Conservation (phyloP, 2,329 filamentous ascomycete species). For the Cladosporium velox region DNA sequence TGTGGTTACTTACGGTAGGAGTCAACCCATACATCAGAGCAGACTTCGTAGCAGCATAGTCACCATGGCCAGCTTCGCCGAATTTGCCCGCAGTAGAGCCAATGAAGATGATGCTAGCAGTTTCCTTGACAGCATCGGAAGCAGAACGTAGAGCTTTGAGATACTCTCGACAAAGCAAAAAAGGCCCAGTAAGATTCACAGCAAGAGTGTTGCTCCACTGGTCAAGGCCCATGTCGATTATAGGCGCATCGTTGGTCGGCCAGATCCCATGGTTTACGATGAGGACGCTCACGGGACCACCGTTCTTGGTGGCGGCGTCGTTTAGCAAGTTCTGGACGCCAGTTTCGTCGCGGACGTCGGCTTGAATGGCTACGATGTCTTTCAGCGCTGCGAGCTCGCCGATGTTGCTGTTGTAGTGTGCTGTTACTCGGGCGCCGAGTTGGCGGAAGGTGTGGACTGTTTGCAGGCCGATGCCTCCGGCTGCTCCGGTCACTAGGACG, state of each 20-base stretch:
- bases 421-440: conserved; percentile 43
- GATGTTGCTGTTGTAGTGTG: conserved; percentile 40
- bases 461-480: conserved; percentile 35
- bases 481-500: conserved; percentile 40
- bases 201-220: conserved; percentile 36
- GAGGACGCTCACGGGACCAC: conserved; percentile 41
- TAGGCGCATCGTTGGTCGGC: conserved; percentile 29
- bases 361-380: conserved; percentile 30
- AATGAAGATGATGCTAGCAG: conserved; percentile 36
- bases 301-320: conserved; percentile 39
- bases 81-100: conserved; percentile 39
- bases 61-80: conserved; percentile 36
- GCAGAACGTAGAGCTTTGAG: conserved; percentile 29
- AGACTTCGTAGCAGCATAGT: conserved; percentile 35
- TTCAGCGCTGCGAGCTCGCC: conserved; percentile 37
- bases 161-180: conserved; percentile 33
- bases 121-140: conserved; percentile 25
- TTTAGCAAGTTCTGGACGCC: conserved; percentile 35
- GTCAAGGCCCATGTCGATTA: conserved; percentile 33
- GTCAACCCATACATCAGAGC: conserved; percentile 36
- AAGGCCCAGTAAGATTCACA: conserved; percentile 35
- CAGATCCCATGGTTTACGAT: conserved; percentile 44
- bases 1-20: conserved; percentile 22
- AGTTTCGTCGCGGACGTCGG: conserved; percentile 39
- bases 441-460: conserved; percentile 34